phyloP scores from a whole-genome alignment of 169 alveolate species.

The Besnoitia besnoiti region DNA sequence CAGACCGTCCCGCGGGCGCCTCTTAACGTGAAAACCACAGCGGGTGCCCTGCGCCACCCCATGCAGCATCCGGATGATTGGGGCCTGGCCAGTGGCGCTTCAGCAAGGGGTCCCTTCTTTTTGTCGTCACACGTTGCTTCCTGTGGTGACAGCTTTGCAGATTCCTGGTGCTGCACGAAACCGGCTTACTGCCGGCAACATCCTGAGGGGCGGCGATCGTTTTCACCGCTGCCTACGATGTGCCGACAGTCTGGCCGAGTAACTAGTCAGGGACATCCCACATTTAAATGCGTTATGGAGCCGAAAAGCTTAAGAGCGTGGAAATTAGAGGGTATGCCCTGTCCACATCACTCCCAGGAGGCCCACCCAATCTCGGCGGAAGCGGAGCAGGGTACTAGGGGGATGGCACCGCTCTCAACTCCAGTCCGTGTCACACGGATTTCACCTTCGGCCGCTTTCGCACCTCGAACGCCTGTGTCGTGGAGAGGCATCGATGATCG shows the following conservation, averaged over 20 bases:
- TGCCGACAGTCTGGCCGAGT: background rate
- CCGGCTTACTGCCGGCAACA: background rate
- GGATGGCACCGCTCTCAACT: background rate
- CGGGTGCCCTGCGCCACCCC: no score
- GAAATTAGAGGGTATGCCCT: background rate
- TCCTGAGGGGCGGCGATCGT: background rate
- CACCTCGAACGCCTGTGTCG: background rate
- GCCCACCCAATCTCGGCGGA: background rate
- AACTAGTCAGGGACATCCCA: background rate
- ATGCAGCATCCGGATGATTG: no score
- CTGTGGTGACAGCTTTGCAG: background rate
- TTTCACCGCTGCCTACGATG: background rate
- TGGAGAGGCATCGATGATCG: background rate
- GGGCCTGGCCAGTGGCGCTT: no score
- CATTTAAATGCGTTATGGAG: background rate
- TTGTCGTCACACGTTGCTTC: background rate
- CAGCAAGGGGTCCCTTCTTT: no score
- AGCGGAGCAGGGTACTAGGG: background rate
- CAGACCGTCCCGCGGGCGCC: no score
- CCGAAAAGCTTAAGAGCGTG: background rate
- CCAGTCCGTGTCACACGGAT: background rate
- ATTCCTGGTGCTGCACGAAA: background rate
- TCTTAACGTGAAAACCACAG: no score
- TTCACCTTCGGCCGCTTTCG: background rate
- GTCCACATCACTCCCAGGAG: background rate